Evolutionary conservation across 495 filamentous ascomycete genomes (phyloP), one percentile per base, ranked within the genome.

Genomic region (Daldinia decipiens): DNA sequence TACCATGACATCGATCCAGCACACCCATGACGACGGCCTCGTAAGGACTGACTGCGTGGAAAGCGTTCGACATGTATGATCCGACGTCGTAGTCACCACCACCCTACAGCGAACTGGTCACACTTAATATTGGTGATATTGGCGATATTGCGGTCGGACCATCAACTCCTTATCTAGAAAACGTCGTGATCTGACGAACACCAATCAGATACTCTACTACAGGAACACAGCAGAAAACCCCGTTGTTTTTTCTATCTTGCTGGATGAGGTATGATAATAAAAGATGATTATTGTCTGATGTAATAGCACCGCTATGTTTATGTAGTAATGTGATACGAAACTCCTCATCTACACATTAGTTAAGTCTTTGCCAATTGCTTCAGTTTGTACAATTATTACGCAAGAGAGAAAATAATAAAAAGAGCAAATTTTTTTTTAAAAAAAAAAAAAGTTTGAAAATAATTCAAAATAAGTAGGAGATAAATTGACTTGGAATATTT

Each of bases 191-290:
- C 54, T n/a, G 52, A 71, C 29, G 58, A 71, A 21, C 9, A 50
- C 68, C 68, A 71, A 71, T 71, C 43, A 62, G 53, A 59, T 13
- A 50, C 13, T 40, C 8, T 52, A 31, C 51, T 43, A 32, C 24
- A 21, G 4, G 31, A 53, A 21, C 52, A 66, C 68, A 61, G 24
- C 62, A 65, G 68, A 40, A 61, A 19, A 5, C 29, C 51, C 43
- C 54, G 47, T 45, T n/a, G 19, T 26, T 21, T 64, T 64, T 34
- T n/a, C n/a, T 21, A 43, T 40, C 5, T 45, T 47, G 39, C 32
- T 31, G 32, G 39, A 58, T 54, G 19, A 53, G 15, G 13, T 13
- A 8, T 38, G 43, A 59, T 71, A 40, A 52, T 34, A 51, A 62
- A 62, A 45, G n/a, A 45, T 31, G 19, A 43, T 63, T 27, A 27